These are phyloP conservation scores for Fusarium nygamai DNA, from an alignment of 2,329 filamentous ascomycete genomes.

Conservation along the genomic window DNA sequence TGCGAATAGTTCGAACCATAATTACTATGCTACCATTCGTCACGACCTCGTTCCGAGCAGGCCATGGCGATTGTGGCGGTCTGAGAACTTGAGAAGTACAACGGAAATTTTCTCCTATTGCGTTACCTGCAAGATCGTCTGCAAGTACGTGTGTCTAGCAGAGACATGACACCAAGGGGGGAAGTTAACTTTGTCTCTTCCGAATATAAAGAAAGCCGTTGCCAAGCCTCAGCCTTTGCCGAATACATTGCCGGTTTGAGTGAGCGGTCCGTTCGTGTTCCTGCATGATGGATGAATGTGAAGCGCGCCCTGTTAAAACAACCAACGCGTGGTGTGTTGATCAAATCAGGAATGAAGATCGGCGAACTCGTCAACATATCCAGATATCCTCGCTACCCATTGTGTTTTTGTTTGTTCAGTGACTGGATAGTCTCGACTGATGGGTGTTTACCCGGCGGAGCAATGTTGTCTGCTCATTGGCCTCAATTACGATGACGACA, in stretches of 20 bases:
- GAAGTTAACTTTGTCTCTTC: not conserved
- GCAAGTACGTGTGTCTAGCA: not conserved
- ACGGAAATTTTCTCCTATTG: not conserved
- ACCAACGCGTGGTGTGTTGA: not conserved
- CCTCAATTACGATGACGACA: not conserved
- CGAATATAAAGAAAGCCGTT: not conserved
- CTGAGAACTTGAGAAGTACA: not conserved
- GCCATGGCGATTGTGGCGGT: not conserved
- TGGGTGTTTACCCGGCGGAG: not conserved
- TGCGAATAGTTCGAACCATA: not conserved
- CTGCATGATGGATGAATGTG: not conserved
- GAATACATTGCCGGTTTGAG: not conserved
- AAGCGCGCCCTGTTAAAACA: not conserved
- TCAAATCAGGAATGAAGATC: not conserved
- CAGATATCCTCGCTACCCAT: not conserved
- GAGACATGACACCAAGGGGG: not conserved
- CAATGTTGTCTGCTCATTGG: not conserved
- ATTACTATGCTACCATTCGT: not conserved
- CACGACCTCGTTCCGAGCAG: not conserved
- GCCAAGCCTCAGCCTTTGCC: conserved; percentile 9
- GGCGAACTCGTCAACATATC: not conserved
- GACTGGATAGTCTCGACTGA: not conserved
- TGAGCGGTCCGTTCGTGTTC: not conserved
- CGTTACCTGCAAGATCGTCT: not conserved
- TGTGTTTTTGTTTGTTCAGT: not conserved